A percentile compares a stretch with the other conserved stretches of the same genome.
These are phyloP conservation scores for Paecilomyces variotii DNA, from an alignment of 2,329 filamentous ascomycete genomes.

Conservation along the genomic window DNA sequence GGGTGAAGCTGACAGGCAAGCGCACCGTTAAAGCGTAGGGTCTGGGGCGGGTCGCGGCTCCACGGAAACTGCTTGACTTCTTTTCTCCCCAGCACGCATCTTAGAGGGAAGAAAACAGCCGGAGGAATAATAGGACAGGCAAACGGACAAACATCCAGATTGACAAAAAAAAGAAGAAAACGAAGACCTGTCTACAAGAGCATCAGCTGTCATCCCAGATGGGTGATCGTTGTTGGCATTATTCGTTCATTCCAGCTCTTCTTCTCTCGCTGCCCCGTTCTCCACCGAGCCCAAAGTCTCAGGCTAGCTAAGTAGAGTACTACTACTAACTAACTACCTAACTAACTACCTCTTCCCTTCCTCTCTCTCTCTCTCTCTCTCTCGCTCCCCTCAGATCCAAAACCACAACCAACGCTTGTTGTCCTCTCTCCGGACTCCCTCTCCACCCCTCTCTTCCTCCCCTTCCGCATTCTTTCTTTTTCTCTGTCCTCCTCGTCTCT, in stretches of 20 bases:
- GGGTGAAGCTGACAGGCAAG: background rate
- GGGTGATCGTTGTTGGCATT: background rate
- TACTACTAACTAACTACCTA: too few relatives aligned
- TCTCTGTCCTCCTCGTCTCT: constrained; percentile 1
- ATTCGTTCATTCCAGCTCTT: background rate
- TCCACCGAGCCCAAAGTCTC: background rate
- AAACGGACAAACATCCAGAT: background rate
- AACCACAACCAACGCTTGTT: constrained; percentile 2
- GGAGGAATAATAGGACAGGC: background rate
- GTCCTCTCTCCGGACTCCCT: background rate
- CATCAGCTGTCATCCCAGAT: background rate
- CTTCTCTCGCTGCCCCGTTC: background rate
- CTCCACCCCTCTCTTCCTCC: constrained; percentile 4
- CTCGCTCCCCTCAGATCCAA: constrained; percentile 3
- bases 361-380: background rate
- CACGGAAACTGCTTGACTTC: background rate
- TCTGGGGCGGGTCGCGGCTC: background rate
- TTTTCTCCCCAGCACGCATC: background rate
- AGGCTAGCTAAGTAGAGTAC: background rate
- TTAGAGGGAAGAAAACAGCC: background rate
- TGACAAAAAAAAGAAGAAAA: background rate
- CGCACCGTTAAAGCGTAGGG: background rate
- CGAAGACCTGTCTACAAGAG: background rate
- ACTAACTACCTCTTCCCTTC: background rate
- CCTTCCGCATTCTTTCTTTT: constrained; percentile 5